phyloP scores from a whole-genome alignment of 2,329 filamentous ascomycete genomes.

The Monosporascus sp. region DNA sequence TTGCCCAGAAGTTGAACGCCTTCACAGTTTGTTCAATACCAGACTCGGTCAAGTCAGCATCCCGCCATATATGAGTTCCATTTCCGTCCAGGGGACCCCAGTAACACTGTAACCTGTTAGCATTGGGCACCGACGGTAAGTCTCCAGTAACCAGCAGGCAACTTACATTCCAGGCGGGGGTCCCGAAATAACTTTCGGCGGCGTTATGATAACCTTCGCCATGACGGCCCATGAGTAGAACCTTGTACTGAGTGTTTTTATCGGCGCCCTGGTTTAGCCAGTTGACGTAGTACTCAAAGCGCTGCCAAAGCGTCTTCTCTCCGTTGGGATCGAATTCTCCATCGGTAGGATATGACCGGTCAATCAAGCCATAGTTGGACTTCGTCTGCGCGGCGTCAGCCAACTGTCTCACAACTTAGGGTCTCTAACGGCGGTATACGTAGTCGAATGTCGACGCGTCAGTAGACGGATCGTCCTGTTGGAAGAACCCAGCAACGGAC shows the following conservation, averaged over 20 bases:
- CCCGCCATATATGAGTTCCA: constrained; percentile 55
- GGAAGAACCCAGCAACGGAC: constrained; percentile 56
- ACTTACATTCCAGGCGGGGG: constrained; percentile 61
- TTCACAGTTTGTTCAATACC: constrained; percentile 53
- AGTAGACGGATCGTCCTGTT: constrained; percentile 56
- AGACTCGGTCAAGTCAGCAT: constrained; percentile 53
- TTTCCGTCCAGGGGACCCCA: constrained; percentile 62
- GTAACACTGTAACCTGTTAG: constrained; percentile 44
- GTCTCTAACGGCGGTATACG: constrained; percentile 33
- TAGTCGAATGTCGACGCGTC: constrained; percentile 57
- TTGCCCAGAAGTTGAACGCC: constrained; percentile 54
- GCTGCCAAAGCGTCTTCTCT: constrained; percentile 56
- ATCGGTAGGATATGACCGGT: constrained; percentile 56
- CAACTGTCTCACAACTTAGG: background rate
- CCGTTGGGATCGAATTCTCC: constrained; percentile 30
- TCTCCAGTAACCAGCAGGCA: too few relatives aligned
- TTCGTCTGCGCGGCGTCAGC: constrained; percentile 37
- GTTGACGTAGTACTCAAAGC: constrained; percentile 54
- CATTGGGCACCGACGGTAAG: too few relatives aligned
- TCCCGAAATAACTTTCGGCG: constrained; percentile 62
- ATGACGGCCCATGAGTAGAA: constrained; percentile 64
- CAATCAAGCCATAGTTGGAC: constrained; percentile 61
- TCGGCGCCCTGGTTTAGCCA: constrained; percentile 43
- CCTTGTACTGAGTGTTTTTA: constrained; percentile 53
- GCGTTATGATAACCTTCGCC: constrained; percentile 62